phyloP scores from a whole-genome alignment of 306 rosid species.

The Acacia crassicarpa region DNA sequence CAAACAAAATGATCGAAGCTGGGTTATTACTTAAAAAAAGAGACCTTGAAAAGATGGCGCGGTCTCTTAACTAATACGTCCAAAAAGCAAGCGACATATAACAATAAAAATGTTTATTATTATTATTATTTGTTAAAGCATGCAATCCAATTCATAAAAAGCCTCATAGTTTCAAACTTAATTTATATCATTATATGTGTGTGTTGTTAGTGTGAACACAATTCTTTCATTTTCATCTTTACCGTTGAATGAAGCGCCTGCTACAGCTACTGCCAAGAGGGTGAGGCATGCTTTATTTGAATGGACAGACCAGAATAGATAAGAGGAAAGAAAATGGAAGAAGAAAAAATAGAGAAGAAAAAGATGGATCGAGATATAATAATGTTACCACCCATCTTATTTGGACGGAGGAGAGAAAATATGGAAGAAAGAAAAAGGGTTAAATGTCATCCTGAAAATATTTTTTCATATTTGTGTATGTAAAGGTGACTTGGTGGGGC shows the following conservation, averaged over 20 bases:
- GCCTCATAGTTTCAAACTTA: not conserved
- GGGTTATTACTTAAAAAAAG: conserved; percentile 34
- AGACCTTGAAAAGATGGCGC: conserved; percentile 20
- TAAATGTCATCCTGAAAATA: too few relatives aligned
- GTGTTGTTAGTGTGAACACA: not conserved
- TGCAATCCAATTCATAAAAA: not conserved
- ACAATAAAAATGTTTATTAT: conserved; percentile 41
- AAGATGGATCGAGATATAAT: too few relatives aligned
- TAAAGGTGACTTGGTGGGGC: too few relatives aligned
- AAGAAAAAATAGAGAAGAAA: too few relatives aligned
- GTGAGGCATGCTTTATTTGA: not conserved
- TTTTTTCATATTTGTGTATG: too few relatives aligned
- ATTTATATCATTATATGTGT: not conserved
- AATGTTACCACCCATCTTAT: too few relatives aligned
- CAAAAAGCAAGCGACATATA: conserved; percentile 50
- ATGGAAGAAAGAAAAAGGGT: too few relatives aligned
- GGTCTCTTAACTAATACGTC: conserved; percentile 21
- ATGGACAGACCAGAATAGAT: not conserved
- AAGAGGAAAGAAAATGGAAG: too few relatives aligned
- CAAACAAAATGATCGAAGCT: conserved; percentile 36
- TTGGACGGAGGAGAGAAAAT: too few relatives aligned
- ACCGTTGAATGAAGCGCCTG: not conserved
- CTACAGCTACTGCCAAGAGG: conserved; percentile 30
- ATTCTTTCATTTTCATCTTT: not conserved
- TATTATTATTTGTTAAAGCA: not conserved